Conservation (phyloP, 1,139 yeast species). For the Kodamaea anthophila region DNA sequence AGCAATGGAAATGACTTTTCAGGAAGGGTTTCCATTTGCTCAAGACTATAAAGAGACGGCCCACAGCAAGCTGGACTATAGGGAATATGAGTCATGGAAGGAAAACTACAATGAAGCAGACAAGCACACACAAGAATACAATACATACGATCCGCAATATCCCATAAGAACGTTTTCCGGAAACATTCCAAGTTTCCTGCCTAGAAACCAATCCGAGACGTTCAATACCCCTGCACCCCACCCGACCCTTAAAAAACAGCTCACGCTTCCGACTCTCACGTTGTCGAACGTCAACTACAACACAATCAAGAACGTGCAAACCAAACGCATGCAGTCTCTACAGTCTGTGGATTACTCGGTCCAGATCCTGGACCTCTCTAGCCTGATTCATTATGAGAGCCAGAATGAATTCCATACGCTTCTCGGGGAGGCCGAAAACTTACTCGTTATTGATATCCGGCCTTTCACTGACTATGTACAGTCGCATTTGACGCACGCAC, state of each 20-base stretch:
- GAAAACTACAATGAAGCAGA: too few species aligned
- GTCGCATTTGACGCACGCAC: conserved; percentile 47
- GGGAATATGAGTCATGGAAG: too few species aligned
- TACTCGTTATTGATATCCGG: conserved; percentile 50
- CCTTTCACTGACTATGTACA: conserved; percentile 59
- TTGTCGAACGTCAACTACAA: conserved; percentile 12
- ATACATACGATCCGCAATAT: too few species aligned
- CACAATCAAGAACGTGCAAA: conserved; percentile 15
- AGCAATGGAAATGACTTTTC: background rate
- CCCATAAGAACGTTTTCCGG: too few species aligned
- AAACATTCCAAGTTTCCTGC: too few species aligned
- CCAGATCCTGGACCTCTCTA: conserved; percentile 10
- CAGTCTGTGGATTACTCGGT: conserved; percentile 10
- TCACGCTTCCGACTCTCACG: conserved; percentile 13
- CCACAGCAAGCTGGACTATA: too few species aligned
- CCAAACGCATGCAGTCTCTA: conserved; percentile 13
- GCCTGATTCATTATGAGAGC: conserved; percentile 4
- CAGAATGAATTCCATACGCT: background rate
- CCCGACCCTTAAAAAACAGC: conserved; percentile 11
- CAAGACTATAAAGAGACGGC: too few species aligned
- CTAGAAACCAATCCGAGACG: too few species aligned
- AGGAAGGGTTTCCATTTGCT: background rate
- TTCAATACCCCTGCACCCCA: too few species aligned
- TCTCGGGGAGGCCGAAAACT: background rate
- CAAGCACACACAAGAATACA: too few species aligned